These are phyloP conservation scores for Trichoderma gracile DNA, from an alignment of 2,329 filamentous ascomycete species.

Conservation along the genomic window DNA sequence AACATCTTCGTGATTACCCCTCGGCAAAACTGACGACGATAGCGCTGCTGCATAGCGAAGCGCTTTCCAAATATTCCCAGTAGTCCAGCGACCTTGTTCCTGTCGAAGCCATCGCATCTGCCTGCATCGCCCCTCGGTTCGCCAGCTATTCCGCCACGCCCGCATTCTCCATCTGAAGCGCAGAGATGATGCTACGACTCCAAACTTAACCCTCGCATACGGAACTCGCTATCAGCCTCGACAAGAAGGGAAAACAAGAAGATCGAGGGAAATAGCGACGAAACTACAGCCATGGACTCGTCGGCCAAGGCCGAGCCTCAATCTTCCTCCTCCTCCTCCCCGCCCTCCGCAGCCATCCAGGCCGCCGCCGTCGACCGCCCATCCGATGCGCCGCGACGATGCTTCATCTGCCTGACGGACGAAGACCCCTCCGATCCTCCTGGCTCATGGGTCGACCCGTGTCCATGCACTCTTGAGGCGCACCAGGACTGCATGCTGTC, in stretches of 20 bases:
- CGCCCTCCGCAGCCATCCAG: conserved; percentile 27
- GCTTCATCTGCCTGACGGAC: conserved; percentile 65
- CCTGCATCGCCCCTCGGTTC: neutral
- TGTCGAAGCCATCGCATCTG: neutral
- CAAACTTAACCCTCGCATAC: neutral
- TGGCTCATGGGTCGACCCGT: conserved; percentile 77
- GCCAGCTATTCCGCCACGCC: neutral
- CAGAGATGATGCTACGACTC: conserved; percentile 13
- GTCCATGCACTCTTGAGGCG: conserved; percentile 84
- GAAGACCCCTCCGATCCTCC: conserved; percentile 52
- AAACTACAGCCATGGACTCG: neutral
- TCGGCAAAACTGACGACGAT: neutral
- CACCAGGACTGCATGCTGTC: conserved; percentile 88
- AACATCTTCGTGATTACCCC: neutral
- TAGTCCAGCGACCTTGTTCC: too few species aligned
- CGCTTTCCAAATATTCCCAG: too few species aligned
- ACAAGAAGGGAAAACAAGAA: neutral
- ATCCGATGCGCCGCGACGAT: conserved; percentile 45
- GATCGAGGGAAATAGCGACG: neutral
- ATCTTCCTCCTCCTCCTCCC: neutral
- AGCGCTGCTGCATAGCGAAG: neutral
- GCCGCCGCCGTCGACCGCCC: conserved; percentile 27
- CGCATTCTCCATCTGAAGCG: neutral
- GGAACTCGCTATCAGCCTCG: neutral
- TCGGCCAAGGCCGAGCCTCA: neutral